A percentile compares a stretch with the other conserved stretches of the same genome.
Evolutionary conservation across 2,329 filamentous ascomycete genomes (phyloP).

Genomic region (Fusarium duplospermum): DNA sequence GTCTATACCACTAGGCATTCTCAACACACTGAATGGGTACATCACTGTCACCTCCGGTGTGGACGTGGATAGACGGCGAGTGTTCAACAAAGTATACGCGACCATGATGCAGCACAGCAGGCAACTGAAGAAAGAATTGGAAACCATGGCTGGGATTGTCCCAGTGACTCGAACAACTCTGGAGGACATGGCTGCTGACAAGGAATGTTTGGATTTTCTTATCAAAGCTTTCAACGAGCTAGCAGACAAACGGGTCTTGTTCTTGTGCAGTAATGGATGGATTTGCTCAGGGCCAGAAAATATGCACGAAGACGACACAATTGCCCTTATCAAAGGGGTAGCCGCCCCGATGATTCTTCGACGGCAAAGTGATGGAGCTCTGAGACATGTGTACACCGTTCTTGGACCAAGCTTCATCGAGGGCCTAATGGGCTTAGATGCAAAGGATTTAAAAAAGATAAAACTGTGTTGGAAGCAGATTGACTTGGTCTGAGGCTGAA

Average conservation of each 20-base stretch:
- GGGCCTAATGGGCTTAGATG: neutral
- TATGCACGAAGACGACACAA: neutral
- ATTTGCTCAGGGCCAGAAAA: neutral
- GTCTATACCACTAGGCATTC: neutral
- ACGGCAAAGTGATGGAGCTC: neutral
- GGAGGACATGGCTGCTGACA: neutral
- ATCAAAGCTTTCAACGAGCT: neutral
- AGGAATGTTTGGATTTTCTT: neutral
- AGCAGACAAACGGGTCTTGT: neutral
- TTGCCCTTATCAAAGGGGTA: neutral
- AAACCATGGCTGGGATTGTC: neutral
- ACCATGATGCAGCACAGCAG: neutral
- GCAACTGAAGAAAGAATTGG: neutral
- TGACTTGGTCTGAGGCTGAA: neutral
- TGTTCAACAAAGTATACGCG: neutral
- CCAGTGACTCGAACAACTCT: neutral
- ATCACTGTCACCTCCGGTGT: neutral
- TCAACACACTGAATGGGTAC: neutral
- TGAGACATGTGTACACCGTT: neutral
- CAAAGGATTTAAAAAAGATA: neutral
- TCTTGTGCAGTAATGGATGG: neutral
- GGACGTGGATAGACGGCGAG: rapidly evolving
- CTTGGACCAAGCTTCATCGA: neutral
- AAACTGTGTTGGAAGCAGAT: neutral
- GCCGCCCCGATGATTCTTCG: neutral